Evolutionary conservation across 2,329 filamentous ascomycete species (phyloP), one percentile per base, ranked within the genome.

Genomic region (Neocucurbitaria cava): DNA sequence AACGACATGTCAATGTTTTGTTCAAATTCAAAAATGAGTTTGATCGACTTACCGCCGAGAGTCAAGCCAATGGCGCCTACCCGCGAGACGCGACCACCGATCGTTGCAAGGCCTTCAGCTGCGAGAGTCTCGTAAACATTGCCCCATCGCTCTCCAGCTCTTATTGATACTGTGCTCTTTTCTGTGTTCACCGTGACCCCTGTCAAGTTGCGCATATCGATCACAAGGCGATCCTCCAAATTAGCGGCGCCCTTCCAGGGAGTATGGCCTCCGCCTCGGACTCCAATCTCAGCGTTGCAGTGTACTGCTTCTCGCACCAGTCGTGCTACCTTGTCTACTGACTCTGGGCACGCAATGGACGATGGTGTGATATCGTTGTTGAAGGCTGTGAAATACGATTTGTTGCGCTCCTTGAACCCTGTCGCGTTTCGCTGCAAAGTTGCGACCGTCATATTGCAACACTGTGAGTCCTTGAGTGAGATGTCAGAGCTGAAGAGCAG

Each of bases 201-300:
- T 33, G 67, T 66, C 49, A 73, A 43, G 30, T 53, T 59, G 15
- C 65, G 59, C 36, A 70, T 39, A 47, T 73, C 68, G 24, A 73
- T 62, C 1, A 67, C 70, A 8, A 71, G 63, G 30, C 66, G 67
- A 15, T 58, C 58, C 1, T 66, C 58, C 20, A 70, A 70, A 23
- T 71, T 71, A 8, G 66, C 65, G 23, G 62, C 53, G 8, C 68
- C 69, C 15, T 59, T 62, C 15, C 56, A 49, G 9, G 64, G 64
- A 4, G 65, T 66, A 35, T 71, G 66, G 21, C 65, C 40, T 18
- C 24, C 41, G 6, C 41, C 41, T 43, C 43, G 43, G 36, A 35
- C 30, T 24, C 43, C 33, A 23, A 38, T 35, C 21, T 42, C 33
- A 46, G 28, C 30, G 8, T 46, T 13, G 11, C 30, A 38, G 24